A percentile compares a stretch with the other conserved stretches of the same genome.
Conservation (phyloP, 352 stramenopile genomes). For the Pythium periplocum region DNA sequence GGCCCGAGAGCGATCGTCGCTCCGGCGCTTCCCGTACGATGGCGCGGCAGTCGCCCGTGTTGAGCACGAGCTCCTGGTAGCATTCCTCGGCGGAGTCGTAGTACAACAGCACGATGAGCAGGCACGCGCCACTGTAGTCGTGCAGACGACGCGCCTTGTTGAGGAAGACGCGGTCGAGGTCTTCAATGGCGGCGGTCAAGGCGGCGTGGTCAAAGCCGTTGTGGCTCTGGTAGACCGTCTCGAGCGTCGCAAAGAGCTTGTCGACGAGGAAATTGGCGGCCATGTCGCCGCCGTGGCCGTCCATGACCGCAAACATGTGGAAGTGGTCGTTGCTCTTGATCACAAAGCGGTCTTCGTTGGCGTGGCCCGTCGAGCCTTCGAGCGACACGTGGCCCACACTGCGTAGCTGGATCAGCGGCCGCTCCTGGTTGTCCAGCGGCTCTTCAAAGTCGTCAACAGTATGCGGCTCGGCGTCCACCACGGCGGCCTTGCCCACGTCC, state of each 20-base stretch:
- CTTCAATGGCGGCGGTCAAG: conserved; percentile 36
- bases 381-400: conserved; percentile 35
- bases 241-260: conserved; percentile 37
- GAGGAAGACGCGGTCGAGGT: conserved; percentile 42
- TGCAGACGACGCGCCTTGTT: conserved; percentile 23
- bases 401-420: conserved; percentile 15
- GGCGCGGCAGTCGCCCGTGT: conserved; percentile 69
- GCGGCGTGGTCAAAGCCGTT: conserved; percentile 10
- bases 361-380: conserved; percentile 48
- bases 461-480: too few relatives aligned
- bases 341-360: conserved; percentile 62
- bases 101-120: conserved; percentile 52
- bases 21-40: conserved; percentile 37
- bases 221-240: conserved; percentile 26
- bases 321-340: conserved; percentile 48
- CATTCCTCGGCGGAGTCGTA: conserved; percentile 26
- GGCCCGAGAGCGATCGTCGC: conserved; percentile 13
- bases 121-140: conserved; percentile 64
- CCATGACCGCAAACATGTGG: conserved; percentile 64
- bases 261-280: conserved; percentile 55
- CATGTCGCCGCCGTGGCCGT: conserved; percentile 61
- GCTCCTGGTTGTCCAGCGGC: too few relatives aligned
- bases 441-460: too few relatives aligned
- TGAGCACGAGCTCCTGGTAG: conserved; percentile 53
- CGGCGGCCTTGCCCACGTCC: background rate